Conservation (phyloP, 2,329 filamentous ascomycete species). For the Trichoderma atrobrunneum region DNA sequence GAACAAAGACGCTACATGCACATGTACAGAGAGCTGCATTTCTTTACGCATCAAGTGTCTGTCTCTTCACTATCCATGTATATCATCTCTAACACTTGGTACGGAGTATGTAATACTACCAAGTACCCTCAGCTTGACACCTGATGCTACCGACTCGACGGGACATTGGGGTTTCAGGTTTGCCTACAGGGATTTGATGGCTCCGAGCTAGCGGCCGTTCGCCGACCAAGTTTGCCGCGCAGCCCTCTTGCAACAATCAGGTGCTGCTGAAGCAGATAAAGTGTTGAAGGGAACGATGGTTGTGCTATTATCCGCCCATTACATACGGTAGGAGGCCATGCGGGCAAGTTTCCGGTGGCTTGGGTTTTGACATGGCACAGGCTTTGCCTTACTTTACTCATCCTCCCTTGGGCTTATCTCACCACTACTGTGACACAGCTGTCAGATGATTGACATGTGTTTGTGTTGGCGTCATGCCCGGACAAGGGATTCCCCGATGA, state of each 20-base stretch:
- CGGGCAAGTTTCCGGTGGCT: background rate
- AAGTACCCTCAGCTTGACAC: background rate
- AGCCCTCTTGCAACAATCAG: background rate
- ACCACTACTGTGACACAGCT: background rate
- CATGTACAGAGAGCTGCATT: background rate
- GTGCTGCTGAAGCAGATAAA: background rate
- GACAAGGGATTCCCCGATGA: background rate
- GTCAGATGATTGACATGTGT: conserved; percentile 11
- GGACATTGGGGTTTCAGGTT: background rate
- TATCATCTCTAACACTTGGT: background rate
- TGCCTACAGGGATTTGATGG: background rate
- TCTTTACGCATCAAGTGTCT: background rate
- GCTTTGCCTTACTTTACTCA: background rate
- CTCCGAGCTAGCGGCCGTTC: background rate
- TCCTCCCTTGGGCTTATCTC: background rate
- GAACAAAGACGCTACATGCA: background rate
- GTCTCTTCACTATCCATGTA: background rate
- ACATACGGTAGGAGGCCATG: background rate
- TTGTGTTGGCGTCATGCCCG: background rate
- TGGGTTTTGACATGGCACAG: background rate
- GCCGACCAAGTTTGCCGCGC: background rate
- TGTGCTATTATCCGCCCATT: background rate
- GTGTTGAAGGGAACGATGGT: background rate
- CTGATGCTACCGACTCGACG: background rate
- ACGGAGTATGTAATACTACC: background rate